These are phyloP conservation scores for Microglena sp. DNA, from an alignment of 139 green algal genomes.

Conservation along the genomic window DNA sequence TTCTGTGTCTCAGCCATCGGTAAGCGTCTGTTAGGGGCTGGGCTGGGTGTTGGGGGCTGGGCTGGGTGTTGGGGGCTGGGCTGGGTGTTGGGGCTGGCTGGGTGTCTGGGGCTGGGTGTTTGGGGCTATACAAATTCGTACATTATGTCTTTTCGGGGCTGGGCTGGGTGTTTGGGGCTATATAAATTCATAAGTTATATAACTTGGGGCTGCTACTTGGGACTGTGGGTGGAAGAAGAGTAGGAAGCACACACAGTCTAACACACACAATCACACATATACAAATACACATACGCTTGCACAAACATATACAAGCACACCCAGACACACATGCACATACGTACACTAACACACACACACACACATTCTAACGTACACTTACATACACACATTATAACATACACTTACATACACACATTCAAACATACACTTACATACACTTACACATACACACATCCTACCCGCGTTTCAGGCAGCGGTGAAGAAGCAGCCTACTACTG, in stretches of 20 bases:
- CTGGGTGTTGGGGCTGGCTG: background rate
- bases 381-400: background rate
- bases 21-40: background rate
- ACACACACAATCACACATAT: too few relatives aligned
- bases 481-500: too few relatives aligned
- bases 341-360: background rate
- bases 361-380: too few relatives aligned
- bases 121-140: background rate
- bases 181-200: background rate
- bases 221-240: background rate
- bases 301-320: background rate
- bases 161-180: background rate
- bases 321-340: background rate
- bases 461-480: too few relatives aligned
- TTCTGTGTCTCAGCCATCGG: background rate
- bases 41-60: background rate
- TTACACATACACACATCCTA: too few relatives aligned
- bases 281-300: too few relatives aligned
- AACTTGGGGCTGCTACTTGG: constrained; percentile 3
- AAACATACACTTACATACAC: too few relatives aligned
- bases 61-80: background rate
- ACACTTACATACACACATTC: background rate
- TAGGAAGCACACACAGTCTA: background rate
- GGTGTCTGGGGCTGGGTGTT: too few relatives aligned
- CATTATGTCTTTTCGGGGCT: background rate